These are phyloP conservation scores for Cladophialophora chaetospira DNA, from an alignment of 2,329 filamentous ascomycete species.

Conservation along the genomic window DNA sequence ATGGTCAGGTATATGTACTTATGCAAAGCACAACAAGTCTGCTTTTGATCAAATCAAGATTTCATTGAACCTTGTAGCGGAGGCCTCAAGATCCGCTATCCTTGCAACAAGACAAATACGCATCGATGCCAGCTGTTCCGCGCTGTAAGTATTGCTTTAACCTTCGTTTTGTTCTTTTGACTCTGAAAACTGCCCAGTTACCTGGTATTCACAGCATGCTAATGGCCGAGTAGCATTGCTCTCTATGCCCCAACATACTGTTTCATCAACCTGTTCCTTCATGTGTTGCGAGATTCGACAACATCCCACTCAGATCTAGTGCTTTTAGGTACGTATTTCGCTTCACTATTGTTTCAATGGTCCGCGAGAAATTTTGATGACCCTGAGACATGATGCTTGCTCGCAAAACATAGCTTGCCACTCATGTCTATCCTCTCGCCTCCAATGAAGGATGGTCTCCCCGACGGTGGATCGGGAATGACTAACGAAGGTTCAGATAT, in stretches of 20 bases:
- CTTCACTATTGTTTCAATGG: neutral
- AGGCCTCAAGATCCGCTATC: constrained; percentile 8
- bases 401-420: neutral
- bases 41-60: constrained; percentile 1
- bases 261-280: constrained; percentile 13
- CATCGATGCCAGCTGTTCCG: constrained; percentile 9
- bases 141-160: too few relatives aligned
- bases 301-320: constrained; percentile 12
- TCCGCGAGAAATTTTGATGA: neutral
- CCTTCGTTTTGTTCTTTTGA: too few relatives aligned
- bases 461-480: neutral
- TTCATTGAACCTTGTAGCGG: constrained; percentile 3
- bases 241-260: constrained; percentile 2
- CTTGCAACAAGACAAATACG: constrained; percentile 12
- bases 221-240: neutral
- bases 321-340: constrained; percentile 13
- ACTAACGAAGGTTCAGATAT: constrained; percentile 3
- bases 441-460: neutral
- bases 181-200: neutral
- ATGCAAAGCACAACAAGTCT: neutral
- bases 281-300: constrained; percentile 9
- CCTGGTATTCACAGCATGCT: constrained; percentile 1
- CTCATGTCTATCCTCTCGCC: neutral
- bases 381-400: neutral
- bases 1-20: constrained; percentile 1